Conservation (phyloP, 805 yeast genomes). For the Pichia scutulata region DNA sequence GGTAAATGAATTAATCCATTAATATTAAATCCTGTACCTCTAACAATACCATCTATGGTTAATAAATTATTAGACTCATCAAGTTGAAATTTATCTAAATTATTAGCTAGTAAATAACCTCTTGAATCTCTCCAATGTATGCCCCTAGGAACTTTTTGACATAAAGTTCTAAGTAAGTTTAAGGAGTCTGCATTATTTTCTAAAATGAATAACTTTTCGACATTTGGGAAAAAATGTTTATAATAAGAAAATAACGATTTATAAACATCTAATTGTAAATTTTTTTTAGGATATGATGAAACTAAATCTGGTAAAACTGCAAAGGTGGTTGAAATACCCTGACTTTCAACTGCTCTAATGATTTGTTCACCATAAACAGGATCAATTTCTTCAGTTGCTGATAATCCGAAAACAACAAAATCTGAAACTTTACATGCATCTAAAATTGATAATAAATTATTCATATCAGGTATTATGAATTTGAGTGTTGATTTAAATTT, state of each 20-base stretch:
- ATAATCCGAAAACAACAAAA: slow-evolving; percentile 80
- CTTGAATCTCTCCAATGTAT: slow-evolving; percentile 91
- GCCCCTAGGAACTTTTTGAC: slow-evolving; percentile 82
- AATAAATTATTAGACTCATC: slow-evolving; percentile 32
- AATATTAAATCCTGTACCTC: slow-evolving; percentile 79
- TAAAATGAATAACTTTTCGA: slow-evolving; percentile 67
- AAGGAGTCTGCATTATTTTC: slow-evolving; percentile 63
- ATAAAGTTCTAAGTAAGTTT: slow-evolving; percentile 64
- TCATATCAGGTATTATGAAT: slow-evolving; percentile 63
- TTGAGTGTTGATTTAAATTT: slow-evolving; percentile 73
- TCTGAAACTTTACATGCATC: slow-evolving; percentile 90
- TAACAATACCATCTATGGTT: slow-evolving; percentile 70
- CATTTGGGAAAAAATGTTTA: slow-evolving; percentile 71
- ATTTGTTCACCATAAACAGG: slow-evolving; percentile 78
- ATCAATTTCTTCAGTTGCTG: slow-evolving; percentile 80
- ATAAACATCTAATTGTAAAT: slow-evolving; percentile 64
- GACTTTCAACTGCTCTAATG: slow-evolving; percentile 79
- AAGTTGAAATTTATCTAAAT: slow-evolving; percentile 28
- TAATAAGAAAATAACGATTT: slow-evolving; percentile 60
- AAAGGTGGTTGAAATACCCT: slow-evolving; percentile 79
- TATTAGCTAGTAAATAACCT: slow-evolving; percentile 78
- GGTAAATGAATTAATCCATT: slow-evolving; percentile 80
- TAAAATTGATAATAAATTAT: slow-evolving; percentile 57
- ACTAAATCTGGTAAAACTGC: slow-evolving; percentile 75
- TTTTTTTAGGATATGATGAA: slow-evolving; percentile 59